A percentile compares a stretch with the other conserved stretches of the same genome.
These are phyloP conservation scores for Wickerhamiella allomyrinae DNA, from an alignment of 805 yeast species.

Conservation along the genomic window DNA sequence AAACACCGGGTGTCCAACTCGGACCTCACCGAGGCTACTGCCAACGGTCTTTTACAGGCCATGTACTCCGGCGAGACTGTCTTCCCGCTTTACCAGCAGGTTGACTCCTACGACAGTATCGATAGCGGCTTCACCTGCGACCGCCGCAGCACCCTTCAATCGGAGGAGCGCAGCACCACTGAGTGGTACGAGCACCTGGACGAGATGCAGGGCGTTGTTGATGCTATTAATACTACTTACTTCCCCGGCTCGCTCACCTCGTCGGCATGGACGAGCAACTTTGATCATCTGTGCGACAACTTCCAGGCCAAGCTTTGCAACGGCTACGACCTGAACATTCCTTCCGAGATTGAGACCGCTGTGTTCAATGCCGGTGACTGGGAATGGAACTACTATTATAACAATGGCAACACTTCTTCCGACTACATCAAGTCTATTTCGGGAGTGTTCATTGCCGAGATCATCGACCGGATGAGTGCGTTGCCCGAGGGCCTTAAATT, in stretches of 20 bases:
- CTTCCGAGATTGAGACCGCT: constrained; percentile 24
- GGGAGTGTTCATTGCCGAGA: constrained; percentile 29
- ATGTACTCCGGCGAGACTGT: constrained; percentile 25
- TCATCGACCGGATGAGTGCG: constrained; percentile 22
- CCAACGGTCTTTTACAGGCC: constrained; percentile 27
- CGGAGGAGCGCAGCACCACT: constrained; percentile 19
- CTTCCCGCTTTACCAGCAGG: constrained; percentile 24
- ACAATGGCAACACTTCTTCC: constrained; percentile 26
- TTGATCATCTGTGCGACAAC: constrained; percentile 32
- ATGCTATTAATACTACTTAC: constrained; percentile 21
- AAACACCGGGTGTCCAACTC: constrained; percentile 29
- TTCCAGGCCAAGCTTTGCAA: constrained; percentile 30
- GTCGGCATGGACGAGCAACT: constrained; percentile 12
- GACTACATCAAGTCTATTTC: constrained; percentile 24
- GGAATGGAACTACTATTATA: constrained; percentile 31
- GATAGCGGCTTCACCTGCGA: constrained; percentile 27
- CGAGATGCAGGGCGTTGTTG: constrained; percentile 21
- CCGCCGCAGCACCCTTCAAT: constrained; percentile 22
- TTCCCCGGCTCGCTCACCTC: constrained; percentile 15
- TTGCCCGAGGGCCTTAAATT: constrained; percentile 21
- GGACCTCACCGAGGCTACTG: constrained; percentile 30
- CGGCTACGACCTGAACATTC: constrained; percentile 23
- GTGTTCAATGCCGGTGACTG: constrained; percentile 32
- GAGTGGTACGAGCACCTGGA: constrained; percentile 28
- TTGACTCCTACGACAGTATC: constrained; percentile 25